Base-by-base conservation (phyloP, 495 filamentous ascomycete genomes). In the Aspergillus conjunctus region DNA sequence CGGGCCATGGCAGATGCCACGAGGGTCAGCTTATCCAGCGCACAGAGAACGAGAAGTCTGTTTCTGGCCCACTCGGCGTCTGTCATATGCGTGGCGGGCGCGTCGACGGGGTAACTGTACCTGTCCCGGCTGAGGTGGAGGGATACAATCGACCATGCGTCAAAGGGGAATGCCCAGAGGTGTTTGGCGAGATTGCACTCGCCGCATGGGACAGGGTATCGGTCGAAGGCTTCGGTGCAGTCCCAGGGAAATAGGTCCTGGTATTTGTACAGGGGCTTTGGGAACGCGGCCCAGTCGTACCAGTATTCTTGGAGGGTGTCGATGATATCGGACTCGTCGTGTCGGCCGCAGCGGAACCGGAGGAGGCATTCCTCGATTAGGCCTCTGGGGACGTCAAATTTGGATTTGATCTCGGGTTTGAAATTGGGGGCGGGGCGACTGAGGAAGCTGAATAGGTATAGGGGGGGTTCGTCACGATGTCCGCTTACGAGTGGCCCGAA, bases 351-450 rank as follows among this genome's bases (percentile, higher is more conserved):
- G 43, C 58, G 61, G 53, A 73, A 71, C 8, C 56, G 46, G 41
- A 74, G 70, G 31, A 77, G 71, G 52, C 76, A 79, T 56, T 78
- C 76, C 60, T 79, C 73, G 2, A 67, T 76, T 12, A 76, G 50
- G 1, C 75, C 72, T 12, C 34, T 60, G 0, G 76, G 74, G 8
- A 74, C 73, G 59, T 75, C 73, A 57, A 64, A 73, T 58, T 77
- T 77, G 39, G 64, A 63, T 10, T 53, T 48, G 8, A 63, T 48
- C 20, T 59, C 51, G 31, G 45, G 56, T 45, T 54, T 51, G 22
- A 44, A 9, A 41, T 65, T 54, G 26, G 50, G 51, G 12, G 45
- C 55, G 8, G 63, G 51, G 0, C 65, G 72, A 56, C 67, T 73
- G 46, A 72, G 61, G 46, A 79, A 79, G 56, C 71, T 73, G 52